A percentile compares a stretch with the other conserved stretches of the same genome.
Conservation (phyloP, 805 yeast species). For the Wickerhamomyces pijperi region DNA sequence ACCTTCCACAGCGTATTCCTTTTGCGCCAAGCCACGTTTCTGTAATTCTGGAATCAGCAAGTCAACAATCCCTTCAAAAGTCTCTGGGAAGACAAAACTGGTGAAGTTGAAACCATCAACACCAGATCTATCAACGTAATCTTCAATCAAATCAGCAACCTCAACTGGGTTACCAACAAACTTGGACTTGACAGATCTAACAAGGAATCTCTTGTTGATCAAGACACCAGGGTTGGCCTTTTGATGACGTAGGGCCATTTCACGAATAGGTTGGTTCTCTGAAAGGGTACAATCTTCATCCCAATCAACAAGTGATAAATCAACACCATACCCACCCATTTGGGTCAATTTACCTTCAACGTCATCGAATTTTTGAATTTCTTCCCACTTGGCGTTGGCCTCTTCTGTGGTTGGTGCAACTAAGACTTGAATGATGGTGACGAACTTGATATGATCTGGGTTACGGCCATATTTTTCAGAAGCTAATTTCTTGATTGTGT, state of each 20-base stretch:
- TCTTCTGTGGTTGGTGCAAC: constrained; percentile 30
- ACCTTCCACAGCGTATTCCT: constrained; percentile 18
- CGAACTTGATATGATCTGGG: constrained; percentile 27
- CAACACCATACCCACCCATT: constrained; percentile 35
- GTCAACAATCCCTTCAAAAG: constrained; percentile 29
- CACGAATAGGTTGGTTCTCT: too few relatives aligned
- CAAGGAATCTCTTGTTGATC: constrained; percentile 21
- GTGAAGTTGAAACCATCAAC: constrained; percentile 34
- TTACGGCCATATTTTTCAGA: constrained; percentile 27
- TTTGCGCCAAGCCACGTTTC: constrained; percentile 26
- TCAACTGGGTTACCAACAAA: constrained; percentile 24
- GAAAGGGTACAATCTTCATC: constrained; percentile 32
- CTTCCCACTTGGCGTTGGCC: constrained; percentile 26
- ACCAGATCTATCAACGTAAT: constrained; percentile 27
- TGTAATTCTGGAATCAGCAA: constrained; percentile 27
- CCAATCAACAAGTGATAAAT: constrained; percentile 32
- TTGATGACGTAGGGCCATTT: too few relatives aligned
- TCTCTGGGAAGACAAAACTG: constrained; percentile 28
- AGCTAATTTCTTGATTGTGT: constrained; percentile 21
- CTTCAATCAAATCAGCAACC: constrained; percentile 31
- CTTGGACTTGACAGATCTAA: constrained; percentile 19
- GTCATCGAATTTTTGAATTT: constrained; percentile 23
- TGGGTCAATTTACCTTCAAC: constrained; percentile 31
- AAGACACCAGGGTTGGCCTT: constrained; percentile 14
- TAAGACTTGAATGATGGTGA: constrained; percentile 25